A percentile compares a stretch with the other conserved stretches of the same genome.
phyloP scores from a whole-genome alignment of 2,329 filamentous ascomycete genomes.

The Fusarium coffeatum region DNA sequence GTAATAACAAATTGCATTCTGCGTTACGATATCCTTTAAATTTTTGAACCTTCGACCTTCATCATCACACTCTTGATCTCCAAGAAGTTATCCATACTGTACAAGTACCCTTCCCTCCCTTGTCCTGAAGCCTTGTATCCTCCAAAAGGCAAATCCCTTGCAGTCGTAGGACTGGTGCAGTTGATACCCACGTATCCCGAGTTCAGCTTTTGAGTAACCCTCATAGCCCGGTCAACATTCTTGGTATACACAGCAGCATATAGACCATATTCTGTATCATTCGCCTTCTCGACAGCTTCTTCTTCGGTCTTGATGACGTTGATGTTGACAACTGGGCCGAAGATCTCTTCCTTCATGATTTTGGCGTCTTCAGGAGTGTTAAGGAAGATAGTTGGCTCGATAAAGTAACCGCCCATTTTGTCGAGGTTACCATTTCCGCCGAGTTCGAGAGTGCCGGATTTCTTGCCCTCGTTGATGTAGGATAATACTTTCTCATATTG shows the following conservation, averaged over 20 bases:
- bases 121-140: conserved; percentile 32
- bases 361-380: conserved; percentile 47
- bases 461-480: conserved; percentile 34
- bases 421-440: conserved; percentile 25
- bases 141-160: conserved; percentile 30
- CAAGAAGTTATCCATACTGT: conserved; percentile 39
- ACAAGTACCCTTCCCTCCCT: conserved; percentile 25
- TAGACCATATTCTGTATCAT: conserved; percentile 65
- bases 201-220: conserved; percentile 64
- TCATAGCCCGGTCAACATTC: conserved; percentile 60
- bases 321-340: conserved; percentile 72
- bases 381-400: conserved; percentile 36
- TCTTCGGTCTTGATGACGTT: conserved; percentile 55
- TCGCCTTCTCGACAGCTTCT: conserved; percentile 50
- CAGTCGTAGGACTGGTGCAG: conserved; percentile 49
- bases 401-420: conserved; percentile 22
- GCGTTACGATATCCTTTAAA: not conserved
- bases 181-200: conserved; percentile 71
- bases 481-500: conserved; percentile 27
- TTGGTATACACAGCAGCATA: conserved; percentile 68
- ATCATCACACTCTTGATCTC: conserved; percentile 41
- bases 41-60: conserved; percentile 25
- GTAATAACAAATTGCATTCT: not conserved
- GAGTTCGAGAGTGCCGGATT: conserved; percentile 4
- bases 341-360: conserved; percentile 71